Base-by-base conservation (phyloP, 2,329 filamentous ascomycete genomes). In the Claviceps pazoutovae region DNA sequence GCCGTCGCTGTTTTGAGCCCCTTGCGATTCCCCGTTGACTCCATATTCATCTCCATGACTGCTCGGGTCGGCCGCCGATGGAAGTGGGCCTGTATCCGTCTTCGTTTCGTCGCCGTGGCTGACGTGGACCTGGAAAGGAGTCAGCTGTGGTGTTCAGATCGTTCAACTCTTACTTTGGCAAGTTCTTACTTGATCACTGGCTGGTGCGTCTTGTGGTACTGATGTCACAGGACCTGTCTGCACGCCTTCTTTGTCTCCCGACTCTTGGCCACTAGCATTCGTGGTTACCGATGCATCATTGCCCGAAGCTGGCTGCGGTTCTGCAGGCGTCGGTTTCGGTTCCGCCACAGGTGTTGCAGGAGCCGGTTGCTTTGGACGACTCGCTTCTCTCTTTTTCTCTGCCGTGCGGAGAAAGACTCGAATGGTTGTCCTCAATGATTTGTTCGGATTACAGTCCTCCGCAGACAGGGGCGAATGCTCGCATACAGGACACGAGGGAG, bases 331-430 rank as follows among this genome's bases (percentile, higher is more conserved):
- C 3, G 66, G 64, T 34, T 66, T 64, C 5, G 64, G 59, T 16
- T 69, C 62, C 50, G 75, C 74, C 43, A 70, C 62, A 2, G 74
- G 70, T 0, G 69, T 68, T 36, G 67, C 68, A 37, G 64, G 69
- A 50, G 71, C 70, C 3, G 62, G 56, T 53, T 78, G 70, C 57
- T 77, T 80, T 0, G 73, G 69, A 45, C 78, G 75, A 44, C 74
- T 74, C 49, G 80, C 78, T 60, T 90, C 85, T 56, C 86, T 79
- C 68, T 94, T 95, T 75, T 94, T 95, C 67, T 95, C 86, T 59
- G 89, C 86, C 0, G 85, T 95, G 61, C 90, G 86, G 48, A 98
- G 70, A 63, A 95, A 98, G 13, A 93, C 87, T 59, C 87, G 86
- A 58, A 97, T 84, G 1, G 93, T 98, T 26, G 87, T 93, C 58